These are phyloP conservation scores for Eimeria praecox DNA, from an alignment of 169 alveolate genomes.

Conservation along the genomic window DNA sequence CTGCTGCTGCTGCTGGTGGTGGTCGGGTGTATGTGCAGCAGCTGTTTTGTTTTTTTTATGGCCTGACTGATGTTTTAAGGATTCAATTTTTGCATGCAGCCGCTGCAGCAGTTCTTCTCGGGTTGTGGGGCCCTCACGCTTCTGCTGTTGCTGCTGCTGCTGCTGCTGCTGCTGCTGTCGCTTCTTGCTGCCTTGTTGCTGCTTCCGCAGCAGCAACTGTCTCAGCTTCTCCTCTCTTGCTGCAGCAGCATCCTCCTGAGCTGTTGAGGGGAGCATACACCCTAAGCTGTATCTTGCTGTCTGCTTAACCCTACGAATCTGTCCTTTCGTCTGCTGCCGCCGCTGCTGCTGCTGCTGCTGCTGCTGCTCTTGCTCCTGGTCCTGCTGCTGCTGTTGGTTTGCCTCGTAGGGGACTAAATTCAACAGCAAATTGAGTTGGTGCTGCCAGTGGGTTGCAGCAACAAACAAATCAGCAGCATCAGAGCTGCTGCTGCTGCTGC, in stretches of 20 bases:
- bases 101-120: slow-evolving; percentile 60
- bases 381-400: background rate
- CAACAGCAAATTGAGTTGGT: background rate
- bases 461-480: background rate
- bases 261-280: background rate
- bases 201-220: background rate
- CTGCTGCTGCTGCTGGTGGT: slow-evolving; percentile 43
- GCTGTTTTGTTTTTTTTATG: background rate
- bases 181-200: background rate
- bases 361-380: slow-evolving; percentile 18
- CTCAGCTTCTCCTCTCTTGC: background rate
- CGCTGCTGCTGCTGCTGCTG: slow-evolving; percentile 60
- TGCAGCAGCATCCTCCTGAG: slow-evolving; percentile 23
- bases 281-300: background rate
- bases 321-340: slow-evolving; percentile 25
- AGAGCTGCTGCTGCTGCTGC: background rate
- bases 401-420: background rate
- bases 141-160: slow-evolving; percentile 20
- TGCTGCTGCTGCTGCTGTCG: background rate
- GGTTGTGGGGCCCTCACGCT: background rate
- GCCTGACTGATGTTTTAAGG: background rate
- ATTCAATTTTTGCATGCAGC: slow-evolving; percentile 57
- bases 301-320: background rate
- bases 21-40: slow-evolving; percentile 1
- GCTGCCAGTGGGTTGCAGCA: slow-evolving; percentile 47